Evolutionary conservation across 176 grass and related monocot genomes (phyloP).

Genomic region (Oryza punctata): DNA sequence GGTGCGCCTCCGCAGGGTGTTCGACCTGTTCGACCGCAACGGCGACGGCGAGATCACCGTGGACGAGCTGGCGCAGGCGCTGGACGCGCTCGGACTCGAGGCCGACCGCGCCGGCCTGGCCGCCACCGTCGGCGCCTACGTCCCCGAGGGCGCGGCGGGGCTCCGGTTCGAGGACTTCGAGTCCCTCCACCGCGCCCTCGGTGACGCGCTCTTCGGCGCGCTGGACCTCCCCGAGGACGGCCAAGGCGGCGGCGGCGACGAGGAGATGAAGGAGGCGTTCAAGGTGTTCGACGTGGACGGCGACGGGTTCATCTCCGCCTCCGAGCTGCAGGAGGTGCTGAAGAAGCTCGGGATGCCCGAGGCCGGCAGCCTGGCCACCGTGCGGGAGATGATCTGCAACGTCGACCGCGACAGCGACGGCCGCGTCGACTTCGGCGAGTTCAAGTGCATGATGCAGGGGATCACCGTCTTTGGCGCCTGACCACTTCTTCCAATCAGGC

Average conservation of each 20-base stretch:
- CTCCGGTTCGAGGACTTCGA: conserved; percentile 70
- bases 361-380: conserved; percentile 55
- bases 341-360: conserved; percentile 63
- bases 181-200: conserved; percentile 62
- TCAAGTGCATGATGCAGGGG: conserved; percentile 74
- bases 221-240: background rate
- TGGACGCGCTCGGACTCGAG: conserved; percentile 71
- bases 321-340: conserved; percentile 72
- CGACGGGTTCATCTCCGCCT: conserved; percentile 71
- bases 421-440: conserved; percentile 62
- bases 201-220: conserved; percentile 57
- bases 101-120: conserved; percentile 46
- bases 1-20: conserved; percentile 65
- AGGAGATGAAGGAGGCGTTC: conserved; percentile 77
- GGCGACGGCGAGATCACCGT: conserved; percentile 84
- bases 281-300: conserved; percentile 78
- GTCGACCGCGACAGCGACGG: conserved; percentile 66
- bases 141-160: conserved; percentile 49
- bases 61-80: conserved; percentile 67
- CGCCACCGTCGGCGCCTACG: conserved; percentile 48
- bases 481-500: background rate
- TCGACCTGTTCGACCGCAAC: conserved; percentile 85
- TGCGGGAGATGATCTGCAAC: conserved; percentile 72
- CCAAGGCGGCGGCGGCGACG: conserved; percentile 22
- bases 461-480: conserved; percentile 51